A percentile compares a stretch with the other conserved stretches of the same genome.
Conservation (phyloP, 169 alveolate species). For the Babesia gibsoni region DNA sequence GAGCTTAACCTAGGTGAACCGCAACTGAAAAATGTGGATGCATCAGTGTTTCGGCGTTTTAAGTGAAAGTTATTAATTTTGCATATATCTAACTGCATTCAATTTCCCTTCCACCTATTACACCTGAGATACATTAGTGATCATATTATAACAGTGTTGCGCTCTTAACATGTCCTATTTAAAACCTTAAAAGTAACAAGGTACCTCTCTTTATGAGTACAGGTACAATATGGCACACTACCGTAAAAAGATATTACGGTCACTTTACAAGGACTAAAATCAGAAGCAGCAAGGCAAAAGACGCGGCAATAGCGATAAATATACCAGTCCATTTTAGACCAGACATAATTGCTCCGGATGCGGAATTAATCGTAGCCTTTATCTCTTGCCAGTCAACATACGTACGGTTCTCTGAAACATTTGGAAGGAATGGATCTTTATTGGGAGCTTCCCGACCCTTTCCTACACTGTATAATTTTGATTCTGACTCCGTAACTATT, state of each 20-base stretch:
- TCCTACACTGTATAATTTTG: constrained; percentile 85
- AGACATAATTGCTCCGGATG: constrained; percentile 76
- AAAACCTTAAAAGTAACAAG: too few relatives aligned
- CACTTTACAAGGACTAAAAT: constrained; percentile 45
- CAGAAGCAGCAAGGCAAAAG: constrained; percentile 39
- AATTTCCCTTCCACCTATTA: too few relatives aligned
- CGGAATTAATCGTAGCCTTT: constrained; percentile 77
- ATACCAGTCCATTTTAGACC: constrained; percentile 74
- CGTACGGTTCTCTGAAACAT: constrained; percentile 84
- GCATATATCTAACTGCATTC: too few relatives aligned
- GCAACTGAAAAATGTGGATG: too few relatives aligned
- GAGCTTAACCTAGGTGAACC: too few relatives aligned
- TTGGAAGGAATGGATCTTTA: constrained; percentile 83
- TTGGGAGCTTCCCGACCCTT: constrained; percentile 89
- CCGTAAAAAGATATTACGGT: background rate
- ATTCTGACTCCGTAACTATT: constrained; percentile 78
- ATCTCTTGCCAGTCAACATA: constrained; percentile 87
- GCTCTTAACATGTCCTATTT: too few relatives aligned
- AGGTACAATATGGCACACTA: too few relatives aligned
- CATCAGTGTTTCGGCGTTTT: too few relatives aligned
- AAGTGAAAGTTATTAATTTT: too few relatives aligned
- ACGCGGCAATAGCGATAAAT: constrained; percentile 38
- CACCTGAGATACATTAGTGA: too few relatives aligned
- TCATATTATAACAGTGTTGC: too few relatives aligned
- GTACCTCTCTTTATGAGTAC: too few relatives aligned